Percentiles rank a stretch among this genome's conserved stretches.
Evolutionary conservation across 495 filamentous ascomycete species (phyloP).

Genomic region (Hypoxylon perforatum): DNA sequence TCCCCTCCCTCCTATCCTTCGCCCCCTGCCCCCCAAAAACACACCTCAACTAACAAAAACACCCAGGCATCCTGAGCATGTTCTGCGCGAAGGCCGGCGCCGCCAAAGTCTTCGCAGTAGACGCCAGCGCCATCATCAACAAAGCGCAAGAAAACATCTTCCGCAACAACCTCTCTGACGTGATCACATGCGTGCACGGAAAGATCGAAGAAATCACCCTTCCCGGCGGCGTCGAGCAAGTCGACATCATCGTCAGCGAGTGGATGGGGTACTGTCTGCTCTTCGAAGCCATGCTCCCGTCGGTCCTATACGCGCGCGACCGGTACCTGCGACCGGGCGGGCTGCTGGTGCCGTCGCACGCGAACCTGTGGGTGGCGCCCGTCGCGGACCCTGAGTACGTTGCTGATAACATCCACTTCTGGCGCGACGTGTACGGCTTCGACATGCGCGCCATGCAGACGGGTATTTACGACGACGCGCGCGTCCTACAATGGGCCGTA

Average conservation of each 20-base stretch:
- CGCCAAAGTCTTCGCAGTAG: conserved; percentile 93
- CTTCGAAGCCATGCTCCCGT: conserved; percentile 98
- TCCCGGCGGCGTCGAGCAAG: conserved; percentile 75
- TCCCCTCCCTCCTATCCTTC: conserved; percentile 7
- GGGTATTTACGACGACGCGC: conserved; percentile 83
- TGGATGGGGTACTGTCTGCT: conserved; percentile 99
- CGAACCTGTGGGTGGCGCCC: conserved; percentile 87
- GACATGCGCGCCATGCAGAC: conserved; percentile 91
- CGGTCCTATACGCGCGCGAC: conserved; percentile 93
- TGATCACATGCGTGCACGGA: conserved; percentile 91
- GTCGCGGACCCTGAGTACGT: conserved; percentile 90
- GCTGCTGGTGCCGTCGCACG: conserved; percentile 91
- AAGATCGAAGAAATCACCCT: conserved; percentile 96
- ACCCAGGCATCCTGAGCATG: conserved; percentile 71
- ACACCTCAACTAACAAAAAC: background rate
- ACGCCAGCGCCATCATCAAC: conserved; percentile 96
- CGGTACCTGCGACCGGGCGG: conserved; percentile 85
- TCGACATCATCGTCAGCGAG: conserved; percentile 98
- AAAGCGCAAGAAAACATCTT: conserved; percentile 93
- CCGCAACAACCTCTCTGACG: conserved; percentile 81
- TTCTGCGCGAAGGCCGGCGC: conserved; percentile 96
- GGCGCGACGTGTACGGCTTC: conserved; percentile 99
- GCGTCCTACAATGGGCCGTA: conserved; percentile 62
- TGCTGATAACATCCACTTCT: conserved; percentile 91
- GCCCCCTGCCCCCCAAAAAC: background rate